Evolutionary conservation across 208 protist species (phyloP), one percentile per base, ranked within the genome.

Genomic region (Borovskyia barvae): DNA sequence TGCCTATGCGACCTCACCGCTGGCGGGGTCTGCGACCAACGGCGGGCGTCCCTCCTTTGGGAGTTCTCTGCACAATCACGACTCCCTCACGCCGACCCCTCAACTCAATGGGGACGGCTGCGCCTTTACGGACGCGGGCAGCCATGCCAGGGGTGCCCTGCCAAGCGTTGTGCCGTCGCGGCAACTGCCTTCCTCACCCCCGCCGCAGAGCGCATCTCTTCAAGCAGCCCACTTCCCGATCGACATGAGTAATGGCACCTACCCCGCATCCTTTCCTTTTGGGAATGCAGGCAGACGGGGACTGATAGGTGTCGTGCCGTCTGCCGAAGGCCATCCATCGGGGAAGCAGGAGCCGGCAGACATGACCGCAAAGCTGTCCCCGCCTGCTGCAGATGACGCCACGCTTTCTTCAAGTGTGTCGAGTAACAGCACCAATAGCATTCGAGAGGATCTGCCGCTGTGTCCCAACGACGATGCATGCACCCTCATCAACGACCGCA

Each of bases 401-500:
- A 49, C 42, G 48, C 79, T 68, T 26, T 64, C 54, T 11, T 87
- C 80, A 0, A 66, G 53, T 30, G 59, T 80, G 24, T 90, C 87
- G 3, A 62, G 67, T 48, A 92, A 82, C 62, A 94, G 80, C 56
- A 51, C 68, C 3, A 85, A 75, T 51, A 83, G 82, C 52, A 64
- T 88, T 28, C 66, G 66, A 17, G 85, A 90, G 7, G 73, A 92
- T 24, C 62, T 94, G 5, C 56, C 70, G 1, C 56, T 92, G 0
- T 94, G 88, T 58, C 80, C 84, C 1, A 78, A 86, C 20, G 88
- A 94, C 54, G 80, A 74, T 45, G 46, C 71, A 5, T 94, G 88
- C 52, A 66, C 77, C 3, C 19, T 72, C 4, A 91, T 94, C 49
- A 94, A 94, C 51, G 81, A 92, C 56, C 72, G 80, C 28, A 84